Percentiles rank a stretch among this genome's conserved stretches.
phyloP scores from a whole-genome alignment of 2,329 filamentous ascomycete genomes.

The Parascedosporium putredinis region DNA sequence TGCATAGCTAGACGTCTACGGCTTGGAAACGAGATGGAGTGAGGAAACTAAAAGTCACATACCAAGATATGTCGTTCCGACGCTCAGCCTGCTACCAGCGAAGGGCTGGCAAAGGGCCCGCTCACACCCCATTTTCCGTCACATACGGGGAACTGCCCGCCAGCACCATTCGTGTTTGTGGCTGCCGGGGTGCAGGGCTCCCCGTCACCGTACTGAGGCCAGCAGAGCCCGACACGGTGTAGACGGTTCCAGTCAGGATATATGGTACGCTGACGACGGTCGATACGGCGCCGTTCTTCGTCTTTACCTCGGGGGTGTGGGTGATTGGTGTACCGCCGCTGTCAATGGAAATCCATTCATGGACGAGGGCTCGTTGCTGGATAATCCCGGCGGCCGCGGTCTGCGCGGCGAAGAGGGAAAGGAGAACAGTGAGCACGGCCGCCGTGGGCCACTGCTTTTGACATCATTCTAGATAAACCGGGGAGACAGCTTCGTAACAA shows the following conservation, averaged over 20 bases:
- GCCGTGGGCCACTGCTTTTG: not conserved
- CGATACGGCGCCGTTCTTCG: constrained; percentile 15
- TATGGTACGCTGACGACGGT: constrained; percentile 21
- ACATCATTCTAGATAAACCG: not conserved
- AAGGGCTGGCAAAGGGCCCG: constrained; percentile 24
- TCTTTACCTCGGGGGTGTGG: constrained; percentile 18
- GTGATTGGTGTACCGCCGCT: constrained; percentile 17
- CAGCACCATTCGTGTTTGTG: constrained; percentile 14
- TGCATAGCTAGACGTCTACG: not conserved
- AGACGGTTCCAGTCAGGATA: constrained; percentile 19
- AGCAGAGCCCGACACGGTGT: constrained; percentile 18
- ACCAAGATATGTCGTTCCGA: constrained; percentile 22
- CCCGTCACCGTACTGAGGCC: constrained; percentile 20
- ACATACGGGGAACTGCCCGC: constrained; percentile 21
- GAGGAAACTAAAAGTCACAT: not conserved
- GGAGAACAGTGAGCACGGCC: not conserved
- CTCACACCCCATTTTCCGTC: constrained; percentile 15
- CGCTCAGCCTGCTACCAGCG: constrained; percentile 17
- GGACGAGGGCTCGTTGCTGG: constrained; percentile 9
- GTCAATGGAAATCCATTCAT: constrained; percentile 23
- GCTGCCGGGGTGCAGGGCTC: constrained; percentile 20
- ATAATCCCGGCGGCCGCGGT: constrained; percentile 9
- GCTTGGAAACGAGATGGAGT: not conserved
- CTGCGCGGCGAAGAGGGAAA: constrained; percentile 2
- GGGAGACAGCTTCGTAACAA: too few relatives aligned